Evolutionary conservation across 805 yeast genomes (phyloP).

Genomic region (Pichia membranifaciens): DNA sequence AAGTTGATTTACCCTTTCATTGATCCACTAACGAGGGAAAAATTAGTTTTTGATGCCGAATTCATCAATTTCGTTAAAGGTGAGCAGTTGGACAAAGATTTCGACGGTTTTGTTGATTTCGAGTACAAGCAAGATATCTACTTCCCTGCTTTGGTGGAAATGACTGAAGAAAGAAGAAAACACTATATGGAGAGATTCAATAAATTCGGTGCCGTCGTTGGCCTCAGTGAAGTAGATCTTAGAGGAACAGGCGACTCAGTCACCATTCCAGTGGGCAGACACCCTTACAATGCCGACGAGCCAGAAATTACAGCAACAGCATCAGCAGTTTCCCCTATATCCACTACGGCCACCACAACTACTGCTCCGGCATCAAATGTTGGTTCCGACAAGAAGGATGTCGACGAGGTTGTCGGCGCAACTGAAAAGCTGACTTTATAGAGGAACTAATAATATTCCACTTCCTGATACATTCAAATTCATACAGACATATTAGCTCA

Average conservation of each 20-base stretch:
- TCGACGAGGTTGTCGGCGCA: not conserved
- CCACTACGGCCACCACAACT: not conserved
- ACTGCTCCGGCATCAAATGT: too few species aligned
- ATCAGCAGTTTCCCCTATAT: not conserved
- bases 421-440: slow-evolving; percentile 5
- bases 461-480: not conserved
- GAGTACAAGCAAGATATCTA: slow-evolving; percentile 74
- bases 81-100: slow-evolving; percentile 74
- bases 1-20: slow-evolving; percentile 92
- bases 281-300: slow-evolving; percentile 19
- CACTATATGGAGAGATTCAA: slow-evolving; percentile 64
- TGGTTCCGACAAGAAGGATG: not conserved
- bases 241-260: slow-evolving; percentile 36
- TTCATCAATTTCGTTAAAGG: slow-evolving; percentile 75
- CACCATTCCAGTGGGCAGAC: slow-evolving; percentile 30
- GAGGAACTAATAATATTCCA: not conserved
- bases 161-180: slow-evolving; percentile 53
- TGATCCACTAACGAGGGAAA: slow-evolving; percentile 92
- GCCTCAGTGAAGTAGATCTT: slow-evolving; percentile 77
- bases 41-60: slow-evolving; percentile 87
- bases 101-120: slow-evolving; percentile 83
- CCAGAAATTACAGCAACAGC: not conserved
- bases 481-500: too few species aligned
- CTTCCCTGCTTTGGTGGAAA: slow-evolving; percentile 65
- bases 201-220: slow-evolving; percentile 65